A percentile compares a stretch with the other conserved stretches of the same genome.
phyloP scores from a whole-genome alignment of 495 filamentous ascomycete species.

The Ramalina intermedia region DNA sequence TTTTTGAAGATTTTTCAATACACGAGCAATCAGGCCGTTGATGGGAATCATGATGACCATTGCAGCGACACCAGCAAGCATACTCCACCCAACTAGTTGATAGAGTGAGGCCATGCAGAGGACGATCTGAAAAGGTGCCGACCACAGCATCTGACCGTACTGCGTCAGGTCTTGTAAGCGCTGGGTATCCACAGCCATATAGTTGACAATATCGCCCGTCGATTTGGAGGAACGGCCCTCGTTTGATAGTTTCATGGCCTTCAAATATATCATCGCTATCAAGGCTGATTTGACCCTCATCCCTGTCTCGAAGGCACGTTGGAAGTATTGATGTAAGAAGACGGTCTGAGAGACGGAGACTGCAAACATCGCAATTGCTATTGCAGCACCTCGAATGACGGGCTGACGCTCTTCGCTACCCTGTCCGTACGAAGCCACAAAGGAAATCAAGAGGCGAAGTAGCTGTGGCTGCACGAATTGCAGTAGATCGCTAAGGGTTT shows the following conservation, averaged over 20 bases:
- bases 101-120: conserved; percentile 94
- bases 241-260: conserved; percentile 78
- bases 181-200: conserved; percentile 97
- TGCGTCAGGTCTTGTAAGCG: conserved; percentile 89
- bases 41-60: conserved; percentile 98
- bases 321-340: conserved; percentile 88
- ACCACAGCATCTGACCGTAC: conserved; percentile 88
- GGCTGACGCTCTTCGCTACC: conserved; percentile 50
- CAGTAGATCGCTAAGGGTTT: conserved; percentile 67
- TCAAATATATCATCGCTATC: conserved; percentile 82
- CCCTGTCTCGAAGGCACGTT: conserved; percentile 82
- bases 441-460: conserved; percentile 68
- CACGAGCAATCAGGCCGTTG: conserved; percentile 79
- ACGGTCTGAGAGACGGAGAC: conserved; percentile 74
- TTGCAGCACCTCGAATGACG: conserved; percentile 67
- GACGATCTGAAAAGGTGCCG: conserved; percentile 89
- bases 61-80: conserved; percentile 89
- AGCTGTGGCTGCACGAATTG: conserved; percentile 89
- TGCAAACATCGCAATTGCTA: conserved; percentile 84
- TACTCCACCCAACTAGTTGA: conserved; percentile 79
- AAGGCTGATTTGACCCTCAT: conserved; percentile 90
- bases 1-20: conserved; percentile 93
- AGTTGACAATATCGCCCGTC: conserved; percentile 96
- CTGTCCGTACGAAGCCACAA: conserved; percentile 62
- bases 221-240: conserved; percentile 84